Evolutionary conservation across 352 stramenopile genomes (phyloP), one percentile per base, ranked within the genome.

Genomic region (Elongisporangium prolatum): DNA sequence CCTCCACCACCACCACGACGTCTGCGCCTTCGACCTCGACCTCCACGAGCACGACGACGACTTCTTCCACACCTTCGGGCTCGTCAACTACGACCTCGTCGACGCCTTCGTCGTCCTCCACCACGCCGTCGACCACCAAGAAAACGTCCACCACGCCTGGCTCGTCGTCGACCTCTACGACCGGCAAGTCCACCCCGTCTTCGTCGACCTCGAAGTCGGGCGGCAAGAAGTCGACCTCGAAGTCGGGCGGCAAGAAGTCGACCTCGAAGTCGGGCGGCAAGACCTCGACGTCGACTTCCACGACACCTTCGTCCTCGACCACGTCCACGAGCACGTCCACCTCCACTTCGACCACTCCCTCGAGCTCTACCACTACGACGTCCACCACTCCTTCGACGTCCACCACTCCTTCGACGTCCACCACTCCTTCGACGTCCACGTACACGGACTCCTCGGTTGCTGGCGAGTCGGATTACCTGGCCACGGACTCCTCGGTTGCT

Each of bases 401-500:
- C n/a, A n/a, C n/a, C n/a, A n/a, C n/a, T n/a, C n/a, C n/a, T n/a
- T n/a, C n/a, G n/a, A n/a, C n/a, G n/a, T n/a, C n/a, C n/a, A n/a
- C n/a, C n/a, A n/a, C n/a, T n/a, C n/a, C n/a, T n/a, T n/a, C n/a
- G n/a, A 57, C 64, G 4, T 65, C 63, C 6, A 59, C 58, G 2
- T 69, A 59, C 9, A 56, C 66, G 7, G 65, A 69, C 18, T 37
- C 69, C 16, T 61, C 57, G 20, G 61, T 67, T 22, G 18, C 24
- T 50, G 59, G 68, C 4, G 62, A 63, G 4, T 68, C 61, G 0
- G 64, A 70, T 38, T 68, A 65, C 40, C 59, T 58, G 9, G 69
- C 61, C 49, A 54, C 44, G 14, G 54, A 62, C n/a, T n/a, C n/a
- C n/a, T n/a, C n/a, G n/a, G n/a, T n/a, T n/a, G n/a, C n/a, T n/a